Evolutionary conservation across 345 rosid genomes (phyloP).

Genomic region (Dovyalis caffra): DNA sequence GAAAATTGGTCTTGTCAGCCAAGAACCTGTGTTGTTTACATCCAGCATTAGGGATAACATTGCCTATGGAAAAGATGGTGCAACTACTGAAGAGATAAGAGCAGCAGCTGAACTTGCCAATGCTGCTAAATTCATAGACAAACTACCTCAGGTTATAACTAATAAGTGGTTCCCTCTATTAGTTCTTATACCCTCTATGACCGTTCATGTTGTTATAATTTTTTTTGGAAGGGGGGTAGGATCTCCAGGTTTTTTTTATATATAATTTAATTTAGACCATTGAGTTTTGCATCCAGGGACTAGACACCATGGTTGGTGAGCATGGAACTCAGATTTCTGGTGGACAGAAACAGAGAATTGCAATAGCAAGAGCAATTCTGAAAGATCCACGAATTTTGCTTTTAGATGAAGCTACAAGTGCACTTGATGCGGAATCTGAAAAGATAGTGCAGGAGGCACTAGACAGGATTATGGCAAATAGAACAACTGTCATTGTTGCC

Average conservation of each 20-base stretch:
- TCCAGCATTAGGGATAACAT: conserved; percentile 47
- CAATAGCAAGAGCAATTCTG: conserved; percentile 40
- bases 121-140: conserved; percentile 30
- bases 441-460: conserved; percentile 83
- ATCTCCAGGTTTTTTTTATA: neutral
- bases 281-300: conserved; percentile 6
- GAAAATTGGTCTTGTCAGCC: conserved; percentile 49
- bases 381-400: conserved; percentile 56
- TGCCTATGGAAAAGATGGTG: conserved; percentile 37
- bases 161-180: too few relatives aligned
- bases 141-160: conserved; percentile 25
- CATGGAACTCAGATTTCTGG: conserved; percentile 33
- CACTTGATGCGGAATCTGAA: conserved; percentile 86
- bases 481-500: conserved; percentile 80
- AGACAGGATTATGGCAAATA: conserved; percentile 69
- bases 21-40: conserved; percentile 49
- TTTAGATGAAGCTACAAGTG: conserved; percentile 88
- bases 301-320: conserved; percentile 22
- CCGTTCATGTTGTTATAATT: neutral
- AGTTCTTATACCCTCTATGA: too few relatives aligned
- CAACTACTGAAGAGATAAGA: conserved; percentile 34
- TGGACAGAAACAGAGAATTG: conserved; percentile 43
- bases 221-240: neutral
- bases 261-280: conserved; percentile 6
- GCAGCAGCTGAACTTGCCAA: conserved; percentile 39